A percentile compares a stretch with the other conserved stretches of the same genome.
Evolutionary conservation across 2,329 filamentous ascomycete genomes (phyloP).

Genomic region (Botrytis pseudocinerea): DNA sequence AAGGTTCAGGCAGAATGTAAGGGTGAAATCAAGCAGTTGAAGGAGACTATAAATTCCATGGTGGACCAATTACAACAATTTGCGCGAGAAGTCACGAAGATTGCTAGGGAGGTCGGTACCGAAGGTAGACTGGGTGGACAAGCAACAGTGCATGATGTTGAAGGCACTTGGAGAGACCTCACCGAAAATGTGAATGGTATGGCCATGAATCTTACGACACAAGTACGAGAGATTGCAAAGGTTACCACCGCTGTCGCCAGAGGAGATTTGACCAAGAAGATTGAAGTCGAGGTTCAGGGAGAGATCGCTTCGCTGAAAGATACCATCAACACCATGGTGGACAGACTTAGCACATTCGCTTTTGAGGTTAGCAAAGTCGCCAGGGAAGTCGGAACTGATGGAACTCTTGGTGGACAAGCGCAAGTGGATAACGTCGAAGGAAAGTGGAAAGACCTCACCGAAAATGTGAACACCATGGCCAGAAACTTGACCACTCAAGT

Average conservation of each 20-base stretch:
- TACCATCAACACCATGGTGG: constrained; percentile 99
- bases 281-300: constrained; percentile 87
- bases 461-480: constrained; percentile 80
- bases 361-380: constrained; percentile 96
- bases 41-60: constrained; percentile 99
- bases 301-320: constrained; percentile 95
- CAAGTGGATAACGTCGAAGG: constrained; percentile 93
- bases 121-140: constrained; percentile 93
- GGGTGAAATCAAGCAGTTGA: constrained; percentile 91
- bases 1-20: constrained; percentile 92
- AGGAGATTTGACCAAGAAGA: constrained; percentile 94
- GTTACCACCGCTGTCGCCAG: constrained; percentile 94
- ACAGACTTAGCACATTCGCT: constrained; percentile 92
- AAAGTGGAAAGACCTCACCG: constrained; percentile 96
- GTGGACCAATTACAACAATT: constrained; percentile 97
- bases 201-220: constrained; percentile 96
- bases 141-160: constrained; percentile 92
- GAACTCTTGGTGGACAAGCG: constrained; percentile 89
- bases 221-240: constrained; percentile 95
- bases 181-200: constrained; percentile 97
- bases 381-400: constrained; percentile 93
- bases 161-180: constrained; percentile 95
- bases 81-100: constrained; percentile 93
- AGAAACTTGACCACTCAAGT: constrained; percentile 71
- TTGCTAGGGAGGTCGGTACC: constrained; percentile 94